phyloP scores from a whole-genome alignment of 1,284 basidiomycete species.

The Athelia sp. region DNA sequence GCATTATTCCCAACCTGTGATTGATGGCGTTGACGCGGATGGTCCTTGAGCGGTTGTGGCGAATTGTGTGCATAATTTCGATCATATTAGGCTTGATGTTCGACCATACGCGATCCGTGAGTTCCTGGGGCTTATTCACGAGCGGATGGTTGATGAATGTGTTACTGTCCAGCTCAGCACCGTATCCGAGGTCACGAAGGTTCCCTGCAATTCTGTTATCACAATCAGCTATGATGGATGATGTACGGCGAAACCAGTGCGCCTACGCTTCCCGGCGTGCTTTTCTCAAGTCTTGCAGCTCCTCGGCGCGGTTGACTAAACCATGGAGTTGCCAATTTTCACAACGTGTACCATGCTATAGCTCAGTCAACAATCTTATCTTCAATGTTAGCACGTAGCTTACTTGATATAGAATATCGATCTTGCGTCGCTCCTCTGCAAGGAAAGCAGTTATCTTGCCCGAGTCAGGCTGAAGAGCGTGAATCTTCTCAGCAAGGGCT shows the following conservation, averaged over 20 bases:
- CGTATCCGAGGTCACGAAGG: constrained; percentile 2
- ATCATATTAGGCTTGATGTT: not conserved
- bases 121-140: not conserved
- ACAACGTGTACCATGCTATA: not conserved
- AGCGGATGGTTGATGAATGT: not conserved
- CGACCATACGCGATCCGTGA: constrained; percentile 3
- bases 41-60: not conserved
- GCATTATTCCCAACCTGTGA: no score
- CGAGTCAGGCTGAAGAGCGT: no score
- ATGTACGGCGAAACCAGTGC: no score
- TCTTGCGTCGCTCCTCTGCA: no score
- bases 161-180: constrained; percentile 2
- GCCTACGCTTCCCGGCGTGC: not conserved
- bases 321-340: not conserved
- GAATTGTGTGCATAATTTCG: not conserved
- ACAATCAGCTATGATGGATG: not conserved
- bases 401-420: no score
- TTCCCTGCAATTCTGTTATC: not conserved
- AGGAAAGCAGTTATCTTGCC: no score
- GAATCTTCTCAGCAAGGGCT: no score
- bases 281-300: not conserved
- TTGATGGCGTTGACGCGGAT: no score
- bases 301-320: not conserved
- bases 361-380: no score
- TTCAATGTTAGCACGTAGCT: no score